These are phyloP conservation scores for Raphanus raphanistrum DNA, from an alignment of 345 rosid genomes.

Conservation along the genomic window DNA sequence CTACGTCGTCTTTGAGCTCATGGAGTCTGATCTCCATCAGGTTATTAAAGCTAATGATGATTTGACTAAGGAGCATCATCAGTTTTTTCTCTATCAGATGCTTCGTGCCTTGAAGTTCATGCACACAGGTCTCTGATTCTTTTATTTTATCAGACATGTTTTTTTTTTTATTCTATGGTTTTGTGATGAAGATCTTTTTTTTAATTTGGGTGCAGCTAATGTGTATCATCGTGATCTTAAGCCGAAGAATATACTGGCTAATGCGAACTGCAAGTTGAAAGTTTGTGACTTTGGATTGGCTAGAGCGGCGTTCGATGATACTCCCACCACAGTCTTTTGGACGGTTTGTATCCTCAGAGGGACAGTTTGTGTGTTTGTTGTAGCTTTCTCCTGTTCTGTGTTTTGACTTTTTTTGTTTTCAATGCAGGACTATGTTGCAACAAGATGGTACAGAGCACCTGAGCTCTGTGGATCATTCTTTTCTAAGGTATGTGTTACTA, in stretches of 20 bases:
- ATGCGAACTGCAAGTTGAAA: constrained; percentile 96
- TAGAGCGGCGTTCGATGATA: constrained; percentile 81
- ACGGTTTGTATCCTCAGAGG: constrained; percentile 59
- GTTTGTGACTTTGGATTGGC: constrained; percentile 96
- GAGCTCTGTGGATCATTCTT: constrained; percentile 95
- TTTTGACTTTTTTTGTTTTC: constrained; percentile 15
- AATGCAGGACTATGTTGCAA: constrained; percentile 88
- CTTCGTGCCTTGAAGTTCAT: constrained; percentile 88
- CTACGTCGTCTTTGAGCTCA: constrained; percentile 92
- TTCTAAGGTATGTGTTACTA: constrained; percentile 63
- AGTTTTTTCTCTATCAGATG: constrained; percentile 96
- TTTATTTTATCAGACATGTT: no score
- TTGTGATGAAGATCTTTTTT: not conserved
- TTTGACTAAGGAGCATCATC: constrained; percentile 91
- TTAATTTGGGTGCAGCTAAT: constrained; percentile 54
- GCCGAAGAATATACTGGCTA: constrained; percentile 94
- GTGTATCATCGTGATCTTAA: constrained; percentile 97
- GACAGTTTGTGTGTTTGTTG: not conserved
- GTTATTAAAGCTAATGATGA: constrained; percentile 98
- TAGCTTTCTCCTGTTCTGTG: not conserved
- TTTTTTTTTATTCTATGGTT: not conserved
- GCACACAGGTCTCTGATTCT: constrained; percentile 66
- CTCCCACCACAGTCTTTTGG: constrained; percentile 89
- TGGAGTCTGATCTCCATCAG: constrained; percentile 99
- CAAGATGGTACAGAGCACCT: constrained; percentile 99